Evolutionary conservation across 192 early-diverging fungal genomes (phyloP), one percentile per base, ranked within the genome.

Genomic region (Umbelopsis sp.): DNA sequence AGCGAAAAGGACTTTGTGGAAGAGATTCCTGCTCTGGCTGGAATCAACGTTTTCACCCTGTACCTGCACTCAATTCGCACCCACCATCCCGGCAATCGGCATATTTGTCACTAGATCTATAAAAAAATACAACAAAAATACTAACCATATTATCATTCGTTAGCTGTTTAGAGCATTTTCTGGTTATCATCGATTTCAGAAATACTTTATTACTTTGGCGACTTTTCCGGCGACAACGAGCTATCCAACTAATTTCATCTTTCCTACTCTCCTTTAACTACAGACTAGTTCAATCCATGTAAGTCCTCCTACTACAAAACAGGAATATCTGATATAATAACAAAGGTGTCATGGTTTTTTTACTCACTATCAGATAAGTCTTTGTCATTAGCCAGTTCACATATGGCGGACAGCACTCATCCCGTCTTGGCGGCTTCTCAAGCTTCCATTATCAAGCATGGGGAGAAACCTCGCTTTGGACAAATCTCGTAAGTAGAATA

Each of bases 381-480:
- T 3, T 52, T 25, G 11, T 51, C 13, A 15, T 61, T 5, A 35
- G 3, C 55, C 10, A 61, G 21, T 2, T 27, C 33, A 8, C 27
- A 27, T 16, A 61, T 61, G 55, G 27, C 55, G 30, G 55, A 61
- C 55, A 61, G 30, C 16, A 13, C 55, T 61, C 55, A 61, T 33
- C 55, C 55, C 27, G 55, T 61, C 27, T 35, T 61, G 30, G 55
- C 55, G 30, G 25, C 55, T 35, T 61, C 55, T n/a, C 55, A 61
- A 35, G 55, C 30, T 4, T 61, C 55, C 9, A 61, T 61, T 13
- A 61, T 61, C 25, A 61, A 61, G 55, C 55, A 61, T 61, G 30
- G 27, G 4, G 55, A 61, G 33, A 61, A 61, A 30, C 55, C 55
- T 61, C 55, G 55, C 30, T 61, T 61, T 16, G 55, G 55, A 16